These are phyloP conservation scores for Ustilago cynodontis DNA, from an alignment of 1,284 basidiomycete species.

Conservation along the genomic window DNA sequence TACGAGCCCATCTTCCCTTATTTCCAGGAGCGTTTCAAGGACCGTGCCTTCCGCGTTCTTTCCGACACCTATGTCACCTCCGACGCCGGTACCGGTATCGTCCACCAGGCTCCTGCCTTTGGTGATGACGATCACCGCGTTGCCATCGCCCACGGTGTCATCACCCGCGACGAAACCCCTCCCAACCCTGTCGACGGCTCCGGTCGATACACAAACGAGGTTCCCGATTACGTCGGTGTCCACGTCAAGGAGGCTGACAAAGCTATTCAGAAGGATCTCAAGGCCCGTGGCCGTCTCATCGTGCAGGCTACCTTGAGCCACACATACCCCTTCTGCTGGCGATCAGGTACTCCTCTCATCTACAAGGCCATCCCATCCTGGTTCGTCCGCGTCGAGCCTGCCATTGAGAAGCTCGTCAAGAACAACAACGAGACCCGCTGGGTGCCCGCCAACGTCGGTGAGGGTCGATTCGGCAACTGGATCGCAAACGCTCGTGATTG, in stretches of 20 bases:
- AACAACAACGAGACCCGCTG: slow-evolving; percentile 94
- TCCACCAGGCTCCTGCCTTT: slow-evolving; percentile 98
- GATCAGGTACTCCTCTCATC: slow-evolving; percentile 93
- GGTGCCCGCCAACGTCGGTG: slow-evolving; percentile 92
- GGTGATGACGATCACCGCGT: slow-evolving; percentile 99
- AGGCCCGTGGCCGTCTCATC: slow-evolving; percentile 87
- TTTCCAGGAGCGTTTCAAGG: slow-evolving; percentile 93
- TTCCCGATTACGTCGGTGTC: slow-evolving; percentile 89
- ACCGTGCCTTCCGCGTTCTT: slow-evolving; percentile 89
- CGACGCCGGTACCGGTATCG: slow-evolving; percentile 95
- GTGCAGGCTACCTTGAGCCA: slow-evolving; percentile 89
- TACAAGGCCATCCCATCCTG: slow-evolving; percentile 96
- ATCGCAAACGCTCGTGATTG: slow-evolving; percentile 96
- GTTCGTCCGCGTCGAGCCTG: slow-evolving; percentile 91
- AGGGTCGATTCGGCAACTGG: slow-evolving; percentile 96
- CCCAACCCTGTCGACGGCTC: slow-evolving; percentile 94
- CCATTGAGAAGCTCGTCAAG: slow-evolving; percentile 85
- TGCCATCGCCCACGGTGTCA: slow-evolving; percentile 83
- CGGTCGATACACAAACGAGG: slow-evolving; percentile 88
- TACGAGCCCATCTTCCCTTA: slow-evolving; percentile 97
- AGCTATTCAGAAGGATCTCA: slow-evolving; percentile 90
- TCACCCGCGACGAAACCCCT: slow-evolving; percentile 88
- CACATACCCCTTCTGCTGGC: slow-evolving; percentile 95
- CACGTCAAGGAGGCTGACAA: slow-evolving; percentile 96
- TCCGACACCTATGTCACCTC: slow-evolving; percentile 94